Base-by-base conservation (phyloP, 805 yeast genomes). In the Naumovozyma baii region DNA sequence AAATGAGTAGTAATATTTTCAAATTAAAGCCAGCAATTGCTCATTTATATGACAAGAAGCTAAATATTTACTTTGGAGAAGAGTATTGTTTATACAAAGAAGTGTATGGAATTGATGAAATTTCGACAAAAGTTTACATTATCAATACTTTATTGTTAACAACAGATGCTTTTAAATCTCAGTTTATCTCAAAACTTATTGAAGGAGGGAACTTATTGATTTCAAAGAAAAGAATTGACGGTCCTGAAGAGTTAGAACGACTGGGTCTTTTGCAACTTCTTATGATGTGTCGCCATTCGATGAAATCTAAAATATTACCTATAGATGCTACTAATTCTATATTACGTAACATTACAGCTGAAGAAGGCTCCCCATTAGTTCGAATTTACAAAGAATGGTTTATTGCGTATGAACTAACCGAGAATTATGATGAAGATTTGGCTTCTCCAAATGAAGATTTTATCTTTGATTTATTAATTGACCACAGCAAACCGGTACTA, bases 331-430 rank as follows among this genome's bases (percentile, higher is more conserved):
- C 84, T 0, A 59, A 64, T 13, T 62, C 68, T 16, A 54, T 76
- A 9, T 29, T 29, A 29, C 15, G 7, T 13, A 29, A 29, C 13
- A 29, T 29, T 12, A 13, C 9, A 12, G 13, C 13, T 5, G 25
- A 22, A n/a, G 97, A 90, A 45, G 75, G 84, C 12, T 81, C 92
- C 45, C 96, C 96, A 0, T 63, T 78, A 34, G 83, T 76, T 4
- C 71, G 96, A 41, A 62, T 72, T 2, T 84, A 81, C 50, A 61
- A 83, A 39, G 96, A 88, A 52, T 88, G 55, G 50, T 51, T n/a
- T 52, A 44, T 33, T 29, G 28, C 49, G 8, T 38, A 33, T 49
- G 22, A 47, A 42, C 15, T 51, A 18, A 38, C 38, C 3, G 38
- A 42, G 7, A 31, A 36, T 13, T 41, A 42, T 12, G 50, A 45